Evolutionary conservation across 768 basidiomycete species (phyloP), one percentile per base, ranked within the genome.

Genomic region (Dentipellis fragilis): DNA sequence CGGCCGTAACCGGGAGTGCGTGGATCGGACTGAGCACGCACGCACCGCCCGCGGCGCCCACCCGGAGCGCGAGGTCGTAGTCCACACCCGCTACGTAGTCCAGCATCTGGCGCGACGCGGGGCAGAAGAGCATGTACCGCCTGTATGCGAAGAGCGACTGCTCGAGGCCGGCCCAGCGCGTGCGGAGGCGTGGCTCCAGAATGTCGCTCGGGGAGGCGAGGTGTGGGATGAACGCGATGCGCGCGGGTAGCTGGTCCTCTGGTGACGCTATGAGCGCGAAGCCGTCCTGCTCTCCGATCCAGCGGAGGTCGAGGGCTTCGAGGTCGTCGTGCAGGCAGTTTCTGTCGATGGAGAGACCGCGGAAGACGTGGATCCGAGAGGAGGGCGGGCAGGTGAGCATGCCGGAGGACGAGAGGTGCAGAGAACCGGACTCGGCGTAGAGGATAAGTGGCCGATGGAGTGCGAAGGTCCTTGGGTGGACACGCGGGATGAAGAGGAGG

Each of bases 11-110:
- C 19, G 49, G 47, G 39, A 72, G 58, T 19, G 54, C 48, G 54
- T 67, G 60, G 23, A 66, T 62, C 7, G 71, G 66, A 46, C 64
- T 61, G 10, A 71, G 52, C 42, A 68, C 21, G 37, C 72, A 69
- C 11, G 59, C 62, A 29, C 68, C 68, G 29, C 70, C 69, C 3
- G 54, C 60, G 4, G 66, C 60, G 37, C 60, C 51, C 54, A 73
- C 61, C 14, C 62, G 54, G 34, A 69, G 48, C 21, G 22, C 48
- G 8, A 23, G 17, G 23, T 23, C 42, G 29, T 57, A 50, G 57
- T 51, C 62, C 52, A 56, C 48, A 10, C 52, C 55, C 11, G 51
- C 47, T 49, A 42, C 54, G 22, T 54, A 54, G 17, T 48, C 51
- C 37, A 54, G 40, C 29, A 57, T 49, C 10, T n/a, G 49, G 7